Base-by-base conservation (phyloP, 2,329 filamentous ascomycete genomes). In the Colletotrichum gloeosporioides region DNA sequence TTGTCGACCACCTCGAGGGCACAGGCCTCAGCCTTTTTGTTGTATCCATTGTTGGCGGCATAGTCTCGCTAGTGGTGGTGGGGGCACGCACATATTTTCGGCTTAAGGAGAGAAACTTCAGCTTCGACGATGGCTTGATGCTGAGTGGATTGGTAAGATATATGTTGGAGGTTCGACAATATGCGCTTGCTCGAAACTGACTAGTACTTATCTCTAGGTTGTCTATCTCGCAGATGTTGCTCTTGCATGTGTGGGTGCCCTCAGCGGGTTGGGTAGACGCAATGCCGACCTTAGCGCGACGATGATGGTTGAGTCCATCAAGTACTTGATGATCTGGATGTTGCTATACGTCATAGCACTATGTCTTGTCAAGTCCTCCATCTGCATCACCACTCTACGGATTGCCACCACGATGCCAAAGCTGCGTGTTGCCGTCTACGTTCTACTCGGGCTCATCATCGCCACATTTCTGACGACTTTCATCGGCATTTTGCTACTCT, bases 381-480 rank as follows among this genome's bases (percentile, higher is more conserved):
- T 80, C 79, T 85, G 85, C 62, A 79, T 82, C 22, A 83, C 81
- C 29, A 83, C 84, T 0, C 81, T 84, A n/a, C 79, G 85, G 3
- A 86, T 72, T 25, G 79, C 80, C 32, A 84, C 68, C 1, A 81
- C 81, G 2, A 53, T 78, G 66, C 73, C 62, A 15, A 63, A 10
- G 27, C 73, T 80, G 49, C 79, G 79, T 29, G 72, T 79, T 25
- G 77, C 78, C 27, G 78, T 81, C 16, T 80, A 78, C 65, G n/a
- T 72, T 22, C 72, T 73, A 1, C 78, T 77, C 0, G 79, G 77
- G 4, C 75, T 80, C 6, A 78, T 76, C 29, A 71, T 76, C 2
- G 83, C 82, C 32, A 80, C 79, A 0, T 82, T 80, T 32, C 79
- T 83, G 0, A 82, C 82, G 22, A 82, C 81, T 2, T 81, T 80